Conservation (phyloP, 2,329 filamentous ascomycete genomes). For the Neonectria ditissima region DNA sequence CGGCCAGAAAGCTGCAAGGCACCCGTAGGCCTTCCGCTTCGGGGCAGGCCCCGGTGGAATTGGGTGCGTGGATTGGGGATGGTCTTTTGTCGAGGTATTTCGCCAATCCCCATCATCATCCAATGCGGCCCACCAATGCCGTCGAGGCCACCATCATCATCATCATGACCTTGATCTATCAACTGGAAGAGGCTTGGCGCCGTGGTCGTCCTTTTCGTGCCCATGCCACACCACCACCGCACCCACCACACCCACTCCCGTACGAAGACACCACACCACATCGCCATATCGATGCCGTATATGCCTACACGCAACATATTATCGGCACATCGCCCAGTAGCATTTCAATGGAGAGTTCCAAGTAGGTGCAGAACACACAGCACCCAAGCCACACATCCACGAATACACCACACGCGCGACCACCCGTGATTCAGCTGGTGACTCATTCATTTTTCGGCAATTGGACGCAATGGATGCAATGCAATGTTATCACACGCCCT, state of each 20-base stretch:
- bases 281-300: not conserved
- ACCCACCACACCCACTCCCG: not conserved
- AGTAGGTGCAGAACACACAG: not conserved
- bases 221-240: not conserved
- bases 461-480: not conserved
- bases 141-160: slow-evolving; percentile 12
- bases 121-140: slow-evolving; percentile 17
- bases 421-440: not conserved
- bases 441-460: slow-evolving; percentile 1
- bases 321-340: not conserved
- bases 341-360: not conserved
- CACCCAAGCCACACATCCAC: not conserved
- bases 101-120: not conserved
- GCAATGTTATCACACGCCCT: slow-evolving; percentile 5
- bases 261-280: not conserved
- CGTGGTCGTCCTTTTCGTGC: slow-evolving; percentile 5
- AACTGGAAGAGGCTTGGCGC: slow-evolving; percentile 12
- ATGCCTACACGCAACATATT: no score
- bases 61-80: slow-evolving; percentile 13
- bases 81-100: slow-evolving; percentile 1
- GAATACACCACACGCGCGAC: not conserved
- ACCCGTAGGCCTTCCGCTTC: slow-evolving; percentile 27
- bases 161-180: slow-evolving; percentile 7
- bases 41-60: slow-evolving; percentile 15
- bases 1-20: slow-evolving; percentile 28